Evolutionary conservation across 169 alveolate genomes (phyloP).

Genomic region (Eimeria praecox): DNA sequence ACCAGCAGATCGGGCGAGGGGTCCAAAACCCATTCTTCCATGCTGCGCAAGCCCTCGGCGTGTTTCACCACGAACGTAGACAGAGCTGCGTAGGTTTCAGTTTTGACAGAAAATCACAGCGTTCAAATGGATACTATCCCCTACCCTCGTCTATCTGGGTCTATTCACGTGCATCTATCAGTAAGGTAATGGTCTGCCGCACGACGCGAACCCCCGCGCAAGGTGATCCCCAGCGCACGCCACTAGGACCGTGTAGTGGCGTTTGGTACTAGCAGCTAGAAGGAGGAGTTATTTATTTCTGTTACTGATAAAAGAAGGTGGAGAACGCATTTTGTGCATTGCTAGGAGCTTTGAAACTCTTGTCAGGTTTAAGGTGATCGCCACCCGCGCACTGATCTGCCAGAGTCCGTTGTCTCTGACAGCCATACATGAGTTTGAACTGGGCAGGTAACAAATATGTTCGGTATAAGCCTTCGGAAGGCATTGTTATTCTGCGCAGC

Average conservation of each 20-base stretch:
- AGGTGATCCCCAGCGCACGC: neutral
- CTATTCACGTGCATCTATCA: conserved; percentile 41
- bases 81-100: neutral
- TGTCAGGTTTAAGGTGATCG: conserved; percentile 42
- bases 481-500: conserved; percentile 51
- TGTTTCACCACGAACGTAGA: neutral
- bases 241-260: neutral
- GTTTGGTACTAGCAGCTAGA: neutral
- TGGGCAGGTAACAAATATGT: conserved; percentile 50
- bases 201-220: conserved; percentile 13
- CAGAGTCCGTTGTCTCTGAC: conserved; percentile 8
- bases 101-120: neutral
- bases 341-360: conserved; percentile 16
- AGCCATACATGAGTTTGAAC: conserved; percentile 44
- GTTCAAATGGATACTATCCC: neutral
- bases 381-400: conserved; percentile 7
- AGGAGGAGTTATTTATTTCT: neutral
- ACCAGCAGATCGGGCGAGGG: neutral
- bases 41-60: neutral
- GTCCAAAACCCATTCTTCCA: neutral
- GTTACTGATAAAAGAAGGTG: conserved; percentile 30
- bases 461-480: conserved; percentile 26
- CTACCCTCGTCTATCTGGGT: neutral
- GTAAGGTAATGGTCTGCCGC: conserved; percentile 59
- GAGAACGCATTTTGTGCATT: neutral